These are phyloP conservation scores for Candida succiphila DNA, from an alignment of 805 yeast genomes.

Conservation along the genomic window DNA sequence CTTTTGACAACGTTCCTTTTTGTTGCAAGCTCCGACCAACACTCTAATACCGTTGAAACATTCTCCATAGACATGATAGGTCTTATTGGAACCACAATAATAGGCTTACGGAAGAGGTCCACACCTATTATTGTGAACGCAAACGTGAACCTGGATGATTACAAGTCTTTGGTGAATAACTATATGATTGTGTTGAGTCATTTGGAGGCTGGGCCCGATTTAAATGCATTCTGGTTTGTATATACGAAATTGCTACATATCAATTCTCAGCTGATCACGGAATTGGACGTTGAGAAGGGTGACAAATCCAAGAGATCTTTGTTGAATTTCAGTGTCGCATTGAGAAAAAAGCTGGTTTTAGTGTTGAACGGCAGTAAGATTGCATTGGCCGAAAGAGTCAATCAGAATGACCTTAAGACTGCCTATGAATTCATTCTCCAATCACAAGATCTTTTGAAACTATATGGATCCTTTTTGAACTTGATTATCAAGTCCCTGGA, in stretches of 20 bases:
- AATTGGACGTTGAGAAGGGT: no score
- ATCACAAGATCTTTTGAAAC: conserved; percentile 21
- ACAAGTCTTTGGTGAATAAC: conserved; percentile 1
- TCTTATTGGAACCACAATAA: conserved; percentile 40
- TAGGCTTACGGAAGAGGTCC: conserved; percentile 19
- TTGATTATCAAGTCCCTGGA: conserved; percentile 38
- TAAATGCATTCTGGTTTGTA: not conserved
- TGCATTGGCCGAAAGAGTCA: no score
- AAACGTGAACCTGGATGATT: conserved; percentile 4
- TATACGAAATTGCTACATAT: not conserved
- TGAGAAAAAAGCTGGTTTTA: no score
- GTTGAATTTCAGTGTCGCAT: no score
- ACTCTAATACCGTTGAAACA: conserved; percentile 33
- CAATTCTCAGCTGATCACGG: no score
- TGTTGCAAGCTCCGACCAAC: conserved; percentile 27
- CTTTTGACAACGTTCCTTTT: conserved; percentile 33
- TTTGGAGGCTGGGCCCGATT: conserved; percentile 2
- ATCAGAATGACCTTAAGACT: not conserved
- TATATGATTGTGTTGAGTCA: conserved; percentile 4
- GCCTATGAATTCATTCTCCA: conserved; percentile 10
- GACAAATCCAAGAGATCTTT: no score
- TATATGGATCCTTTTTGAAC: conserved; percentile 44
- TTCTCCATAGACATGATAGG: conserved; percentile 55
- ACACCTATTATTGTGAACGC: conserved; percentile 1
- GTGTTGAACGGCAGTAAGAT: no score